Conservation (phyloP, 306 rosid species). For the Castanospermum australe region DNA sequence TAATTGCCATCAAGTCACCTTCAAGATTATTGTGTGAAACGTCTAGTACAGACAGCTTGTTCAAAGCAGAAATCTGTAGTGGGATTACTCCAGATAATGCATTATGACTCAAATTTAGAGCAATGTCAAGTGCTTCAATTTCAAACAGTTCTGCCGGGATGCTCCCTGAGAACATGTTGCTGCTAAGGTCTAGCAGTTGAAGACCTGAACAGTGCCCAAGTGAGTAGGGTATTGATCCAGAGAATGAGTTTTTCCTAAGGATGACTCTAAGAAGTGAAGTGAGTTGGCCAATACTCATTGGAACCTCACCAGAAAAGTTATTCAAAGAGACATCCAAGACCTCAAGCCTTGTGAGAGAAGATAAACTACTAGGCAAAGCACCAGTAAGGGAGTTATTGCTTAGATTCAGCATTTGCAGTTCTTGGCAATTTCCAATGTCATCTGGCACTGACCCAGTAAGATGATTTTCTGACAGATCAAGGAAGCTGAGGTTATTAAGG, state of each 20-base stretch:
- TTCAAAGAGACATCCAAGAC: slow-evolving; percentile 75
- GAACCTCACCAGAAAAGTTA: slow-evolving; percentile 56
- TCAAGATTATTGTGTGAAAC: slow-evolving; percentile 72
- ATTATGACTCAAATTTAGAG: slow-evolving; percentile 77
- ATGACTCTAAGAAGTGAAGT: slow-evolving; percentile 64
- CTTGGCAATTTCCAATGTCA: slow-evolving; percentile 67
- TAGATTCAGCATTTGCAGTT: slow-evolving; percentile 77
- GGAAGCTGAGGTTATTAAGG: slow-evolving; percentile 58
- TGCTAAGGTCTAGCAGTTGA: slow-evolving; percentile 77
- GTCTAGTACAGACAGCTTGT: slow-evolving; percentile 70
- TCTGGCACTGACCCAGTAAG: slow-evolving; percentile 63
- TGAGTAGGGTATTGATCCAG: slow-evolving; percentile 65
- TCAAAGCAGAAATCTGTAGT: slow-evolving; percentile 59
- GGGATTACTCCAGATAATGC: slow-evolving; percentile 65
- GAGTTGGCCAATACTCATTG: slow-evolving; percentile 57
- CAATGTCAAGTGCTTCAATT: slow-evolving; percentile 73
- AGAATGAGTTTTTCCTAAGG: slow-evolving; percentile 53
- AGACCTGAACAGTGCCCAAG: slow-evolving; percentile 66
- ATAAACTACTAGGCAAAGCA: slow-evolving; percentile 51
- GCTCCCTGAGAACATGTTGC: slow-evolving; percentile 61
- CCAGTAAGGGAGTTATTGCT: slow-evolving; percentile 80
- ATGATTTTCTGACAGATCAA: slow-evolving; percentile 74
- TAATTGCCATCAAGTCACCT: slow-evolving; percentile 64
- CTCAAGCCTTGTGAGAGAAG: slow-evolving; percentile 65
- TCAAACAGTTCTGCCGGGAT: slow-evolving; percentile 64